Base-by-base conservation (phyloP, 148 eudicot species). In the Rhododendron griersonianum region DNA sequence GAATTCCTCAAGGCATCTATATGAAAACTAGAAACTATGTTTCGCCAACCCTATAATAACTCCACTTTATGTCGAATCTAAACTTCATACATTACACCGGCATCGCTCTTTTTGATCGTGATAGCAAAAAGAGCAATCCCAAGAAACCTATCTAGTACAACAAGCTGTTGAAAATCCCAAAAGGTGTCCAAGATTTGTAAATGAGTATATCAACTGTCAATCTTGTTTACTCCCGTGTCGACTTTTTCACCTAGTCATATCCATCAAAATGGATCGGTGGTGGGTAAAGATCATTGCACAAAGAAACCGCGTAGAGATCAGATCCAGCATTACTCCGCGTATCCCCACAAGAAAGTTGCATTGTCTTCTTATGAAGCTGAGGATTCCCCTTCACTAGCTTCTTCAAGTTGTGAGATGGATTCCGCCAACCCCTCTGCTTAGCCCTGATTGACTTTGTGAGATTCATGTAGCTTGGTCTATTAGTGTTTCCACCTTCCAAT, bases 371-470 rank as follows among this genome's bases (percentile, higher is more conserved):
- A 44, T 80, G 90, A 10, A 81, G 83, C 61, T 81, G 92, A 78
- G 85, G 80, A 48, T 88, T 92, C 87, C 90, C 86, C 7, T 83
- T 65, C 55, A 89, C 88, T 18, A 75, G 85, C 85, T 92, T 87
- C 81, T 88, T 87, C 47, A 82, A 48, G 87, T 86, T 88, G 18
- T 83, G 87, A 41, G 89, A 44, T 2, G 88, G 86, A 77, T 85
- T 79, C 84, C 80, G 89, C 76, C 74, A 47, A 18, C 71, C 83
- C 35, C 90, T 92, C 55, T 89, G 93, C 92, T 97, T 97, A 30
- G 98, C 98, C 92, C 85, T 94, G 53, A 91, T 94, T 1, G 99
- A 94, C 82, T 93, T 88, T 48, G 99, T 97, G 8, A 87, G 91
- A 81, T 74, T 95, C 99, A 97, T 95, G 91, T 95, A 97, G 85